phyloP scores from a whole-genome alignment of 2,329 filamentous ascomycete genomes.

The Alternaria gansuensis region DNA sequence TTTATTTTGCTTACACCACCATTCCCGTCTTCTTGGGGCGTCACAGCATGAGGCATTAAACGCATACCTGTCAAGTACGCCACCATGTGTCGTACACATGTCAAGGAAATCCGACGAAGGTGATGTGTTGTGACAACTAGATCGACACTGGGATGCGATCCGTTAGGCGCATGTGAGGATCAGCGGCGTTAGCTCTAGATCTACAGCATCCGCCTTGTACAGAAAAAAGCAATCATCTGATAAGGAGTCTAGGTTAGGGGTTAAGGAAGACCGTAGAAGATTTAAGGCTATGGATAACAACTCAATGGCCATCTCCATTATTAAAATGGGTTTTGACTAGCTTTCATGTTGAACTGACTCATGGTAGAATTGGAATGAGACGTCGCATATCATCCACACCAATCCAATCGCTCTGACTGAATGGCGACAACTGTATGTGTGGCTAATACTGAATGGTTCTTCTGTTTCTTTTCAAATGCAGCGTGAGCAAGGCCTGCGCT shows the following conservation, averaged over 20 bases:
- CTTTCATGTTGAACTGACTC: not conserved
- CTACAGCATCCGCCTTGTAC: not conserved
- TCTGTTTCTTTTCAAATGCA: not conserved
- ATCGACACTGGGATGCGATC: not conserved
- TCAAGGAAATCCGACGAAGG: not conserved
- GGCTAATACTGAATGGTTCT: not conserved
- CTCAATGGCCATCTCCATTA: not conserved
- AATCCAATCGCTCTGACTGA: not conserved
- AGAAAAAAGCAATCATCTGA: conserved; percentile 16
- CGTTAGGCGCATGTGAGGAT: not conserved
- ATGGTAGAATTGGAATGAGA: not conserved
- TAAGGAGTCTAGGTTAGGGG: not conserved
- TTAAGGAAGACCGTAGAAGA: not conserved
- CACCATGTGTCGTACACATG: not conserved
- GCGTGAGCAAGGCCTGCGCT: not conserved
- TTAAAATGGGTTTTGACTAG: not conserved
- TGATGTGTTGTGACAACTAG: not conserved
- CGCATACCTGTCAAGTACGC: not conserved
- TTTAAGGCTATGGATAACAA: not conserved
- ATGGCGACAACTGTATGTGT: not conserved
- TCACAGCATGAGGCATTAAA: not conserved
- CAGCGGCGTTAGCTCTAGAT: not conserved
- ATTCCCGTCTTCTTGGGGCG: not conserved
- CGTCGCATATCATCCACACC: not conserved
- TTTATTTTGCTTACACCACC: not conserved